Evolutionary conservation across 2,329 filamentous ascomycete genomes (phyloP), one percentile per base, ranked within the genome.

Genomic region (Pestalotiopsis sp.): DNA sequence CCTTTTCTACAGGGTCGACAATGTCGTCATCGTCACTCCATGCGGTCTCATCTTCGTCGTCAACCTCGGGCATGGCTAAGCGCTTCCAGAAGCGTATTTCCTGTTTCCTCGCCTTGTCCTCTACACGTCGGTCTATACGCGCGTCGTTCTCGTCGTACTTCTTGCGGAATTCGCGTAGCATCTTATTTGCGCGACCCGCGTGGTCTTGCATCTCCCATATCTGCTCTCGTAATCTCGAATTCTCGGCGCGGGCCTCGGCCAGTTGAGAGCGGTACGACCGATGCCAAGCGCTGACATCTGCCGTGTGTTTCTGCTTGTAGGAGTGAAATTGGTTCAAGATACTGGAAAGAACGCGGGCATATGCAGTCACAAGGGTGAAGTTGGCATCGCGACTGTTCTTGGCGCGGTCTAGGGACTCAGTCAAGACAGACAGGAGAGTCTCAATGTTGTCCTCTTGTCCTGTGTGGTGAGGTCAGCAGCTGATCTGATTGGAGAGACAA

Each of bases 1-100:
- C 81, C 82, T 91, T 91, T 80, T 91, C 89, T 14, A 85, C 83
- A 0, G 83, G 80, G 69, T 91, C 89, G 31, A 91, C 83, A 25
- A 91, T 78, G 73, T 91, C 89, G 73, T 91, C 89, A 72, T 91
- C 89, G 68, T 88, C 88, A 74, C 88, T 91, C 84, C 88, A 90
- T 75, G 84, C 89, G 52, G 79, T 80, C 2, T 85, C 82, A 64
- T 90, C 88, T 57, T 90, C 86, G 27, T 90, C 88, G 9, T 84
- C 79, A 49, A 91, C 78, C 68, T 88, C 84, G 11, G 88, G 88
- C 84, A 91, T 86, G 14, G 89, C 89, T 83, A 91, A 84, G 57
- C 89, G 83, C 79, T 91, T 91, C 89, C 89, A 92, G 78, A 89
- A 90, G 2, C 89, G 83, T 67, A 90, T 75, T 78, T 91, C 88